A percentile compares a stretch with the other conserved stretches of the same genome.
Evolutionary conservation across 305 asterid species (phyloP).

Genomic region (Solanum hybrid): DNA sequence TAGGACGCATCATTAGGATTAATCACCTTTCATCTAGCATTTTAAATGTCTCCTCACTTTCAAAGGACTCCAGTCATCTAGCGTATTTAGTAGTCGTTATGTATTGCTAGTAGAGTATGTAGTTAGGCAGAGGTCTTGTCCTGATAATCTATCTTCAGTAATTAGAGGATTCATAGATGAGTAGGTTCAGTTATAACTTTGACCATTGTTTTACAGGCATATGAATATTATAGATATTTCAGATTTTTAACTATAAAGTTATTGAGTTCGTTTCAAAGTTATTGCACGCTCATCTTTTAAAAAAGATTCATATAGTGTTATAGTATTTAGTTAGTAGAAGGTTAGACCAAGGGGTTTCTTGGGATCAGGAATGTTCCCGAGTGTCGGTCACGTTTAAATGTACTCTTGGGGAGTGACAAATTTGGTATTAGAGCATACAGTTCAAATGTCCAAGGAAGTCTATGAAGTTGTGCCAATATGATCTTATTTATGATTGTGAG

Average conservation of each 20-base stretch:
- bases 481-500: not conserved
- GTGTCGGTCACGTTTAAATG: not conserved
- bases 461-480: not conserved
- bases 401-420: not conserved
- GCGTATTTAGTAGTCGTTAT: too few species aligned
- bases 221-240: too few species aligned
- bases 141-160: not conserved
- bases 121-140: not conserved
- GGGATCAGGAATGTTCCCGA: not conserved
- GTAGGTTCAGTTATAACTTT: not conserved
- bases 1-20: not conserved
- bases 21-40: not conserved
- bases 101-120: too few species aligned
- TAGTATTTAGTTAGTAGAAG: not conserved
- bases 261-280: too few species aligned
- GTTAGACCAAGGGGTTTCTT: not conserved
- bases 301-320: too few species aligned
- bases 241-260: not conserved
- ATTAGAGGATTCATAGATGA: not conserved
- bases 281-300: not conserved
- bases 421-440: too few species aligned
- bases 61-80: too few species aligned
- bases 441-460: not conserved
- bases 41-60: too few species aligned
- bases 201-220: not conserved